Conservation (phyloP, 2,329 filamentous ascomycete genomes). For the Botryosphaeria agaves region DNA sequence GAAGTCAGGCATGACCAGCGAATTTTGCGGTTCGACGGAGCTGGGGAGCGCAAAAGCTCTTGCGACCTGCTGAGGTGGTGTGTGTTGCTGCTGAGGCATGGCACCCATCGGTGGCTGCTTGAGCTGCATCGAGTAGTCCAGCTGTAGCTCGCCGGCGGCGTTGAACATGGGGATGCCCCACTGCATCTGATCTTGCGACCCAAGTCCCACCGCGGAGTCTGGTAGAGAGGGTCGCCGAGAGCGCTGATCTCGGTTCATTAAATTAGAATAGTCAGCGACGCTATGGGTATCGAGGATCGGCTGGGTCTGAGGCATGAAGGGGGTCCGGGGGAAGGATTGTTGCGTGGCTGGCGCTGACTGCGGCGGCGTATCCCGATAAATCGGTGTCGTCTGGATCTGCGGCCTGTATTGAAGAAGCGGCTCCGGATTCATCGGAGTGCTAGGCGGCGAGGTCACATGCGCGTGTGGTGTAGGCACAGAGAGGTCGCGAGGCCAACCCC, state of each 20-base stretch:
- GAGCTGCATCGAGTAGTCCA: slow-evolving; percentile 1
- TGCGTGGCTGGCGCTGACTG: slow-evolving; percentile 33
- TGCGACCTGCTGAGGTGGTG: no score
- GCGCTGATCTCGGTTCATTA: not conserved
- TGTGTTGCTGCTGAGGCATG: slow-evolving; percentile 8
- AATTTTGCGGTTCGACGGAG: slow-evolving; percentile 13
- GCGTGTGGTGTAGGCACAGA: slow-evolving; percentile 7
- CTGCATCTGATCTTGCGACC: no score
- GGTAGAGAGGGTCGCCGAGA: slow-evolving; percentile 11
- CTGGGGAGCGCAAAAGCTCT: slow-evolving; percentile 9
- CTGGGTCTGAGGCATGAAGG: slow-evolving; percentile 17
- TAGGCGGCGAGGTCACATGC: slow-evolving; percentile 25
- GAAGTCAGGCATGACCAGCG: slow-evolving; percentile 14
- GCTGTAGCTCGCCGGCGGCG: not conserved
- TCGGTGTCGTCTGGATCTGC: slow-evolving; percentile 5
- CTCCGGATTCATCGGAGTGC: slow-evolving; percentile 21
- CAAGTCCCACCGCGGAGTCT: slow-evolving; percentile 8
- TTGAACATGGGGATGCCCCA: slow-evolving; percentile 3
- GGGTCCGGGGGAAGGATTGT: slow-evolving; percentile 22
- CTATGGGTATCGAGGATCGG: slow-evolving; percentile 1
- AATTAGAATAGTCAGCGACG: not conserved
- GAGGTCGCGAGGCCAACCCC: slow-evolving; percentile 10
- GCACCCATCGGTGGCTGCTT: not conserved
- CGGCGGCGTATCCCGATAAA: slow-evolving; percentile 26
- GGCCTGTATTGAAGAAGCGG: slow-evolving; percentile 9